Evolutionary conservation across 2,329 filamentous ascomycete species (phyloP).

Genomic region (Pestalotiopsis sp.): DNA sequence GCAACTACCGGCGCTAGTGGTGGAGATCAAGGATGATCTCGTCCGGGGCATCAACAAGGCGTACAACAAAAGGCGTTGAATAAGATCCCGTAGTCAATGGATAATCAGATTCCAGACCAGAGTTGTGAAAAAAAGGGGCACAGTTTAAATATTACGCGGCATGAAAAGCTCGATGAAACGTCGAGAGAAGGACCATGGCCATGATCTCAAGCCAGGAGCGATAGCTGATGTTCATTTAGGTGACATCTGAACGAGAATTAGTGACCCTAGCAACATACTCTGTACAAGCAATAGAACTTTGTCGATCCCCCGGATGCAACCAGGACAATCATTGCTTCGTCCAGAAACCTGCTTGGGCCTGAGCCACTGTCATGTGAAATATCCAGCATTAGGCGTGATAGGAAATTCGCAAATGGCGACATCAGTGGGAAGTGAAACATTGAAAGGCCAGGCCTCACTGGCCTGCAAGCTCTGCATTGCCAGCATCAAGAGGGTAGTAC

Average conservation of each 20-base stretch:
- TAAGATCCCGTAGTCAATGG: background rate
- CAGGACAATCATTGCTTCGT: background rate
- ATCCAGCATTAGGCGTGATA: background rate
- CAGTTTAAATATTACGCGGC: background rate
- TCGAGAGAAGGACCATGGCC: background rate
- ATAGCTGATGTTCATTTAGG: background rate
- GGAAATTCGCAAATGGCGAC: background rate
- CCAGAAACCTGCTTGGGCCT: background rate
- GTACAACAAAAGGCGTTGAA: background rate
- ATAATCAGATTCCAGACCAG: background rate
- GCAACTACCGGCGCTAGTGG: slow-evolving; percentile 1
- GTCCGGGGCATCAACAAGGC: background rate
- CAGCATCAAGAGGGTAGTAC: background rate
- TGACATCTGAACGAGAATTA: background rate
- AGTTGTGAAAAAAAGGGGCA: background rate
- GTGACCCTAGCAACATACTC: background rate
- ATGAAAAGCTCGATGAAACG: background rate
- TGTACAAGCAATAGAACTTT: background rate
- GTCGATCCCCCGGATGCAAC: background rate
- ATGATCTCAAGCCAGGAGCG: background rate
- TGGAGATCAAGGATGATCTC: background rate
- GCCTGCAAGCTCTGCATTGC: background rate
- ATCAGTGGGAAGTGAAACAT: background rate
- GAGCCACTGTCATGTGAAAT: background rate
- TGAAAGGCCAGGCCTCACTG: background rate